Conservation (phyloP, 192 early-diverging fungal species). For the Coemansia sp. region DNA sequence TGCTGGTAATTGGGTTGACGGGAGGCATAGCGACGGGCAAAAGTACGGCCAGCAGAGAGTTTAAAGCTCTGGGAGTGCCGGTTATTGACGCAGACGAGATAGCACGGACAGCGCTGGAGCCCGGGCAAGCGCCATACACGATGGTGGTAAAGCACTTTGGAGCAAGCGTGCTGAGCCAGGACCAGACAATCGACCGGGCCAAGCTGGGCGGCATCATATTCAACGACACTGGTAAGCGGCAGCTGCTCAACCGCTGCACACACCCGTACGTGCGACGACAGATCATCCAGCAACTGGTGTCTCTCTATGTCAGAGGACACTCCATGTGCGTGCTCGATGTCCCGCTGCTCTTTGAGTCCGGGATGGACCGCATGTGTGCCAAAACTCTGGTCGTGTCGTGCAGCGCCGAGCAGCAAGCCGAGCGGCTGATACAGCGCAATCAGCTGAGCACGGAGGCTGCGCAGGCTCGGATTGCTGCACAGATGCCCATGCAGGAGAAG, state of each 20-base stretch:
- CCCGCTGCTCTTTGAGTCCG: constrained; percentile 88
- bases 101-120: constrained; percentile 81
- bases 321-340: constrained; percentile 81
- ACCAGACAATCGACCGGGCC: constrained; percentile 63
- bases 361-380: constrained; percentile 70
- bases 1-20: constrained; percentile 91
- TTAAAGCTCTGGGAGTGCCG: constrained; percentile 60
- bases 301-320: constrained; percentile 67
- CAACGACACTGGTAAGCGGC: constrained; percentile 64
- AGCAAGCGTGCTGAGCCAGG: constrained; percentile 56
- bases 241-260: constrained; percentile 75
- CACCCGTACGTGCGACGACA: constrained; percentile 87
- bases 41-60: constrained; percentile 73
- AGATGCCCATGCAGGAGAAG: constrained; percentile 82
- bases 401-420: constrained; percentile 66
- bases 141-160: constrained; percentile 79
- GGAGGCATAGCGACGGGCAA: constrained; percentile 95
- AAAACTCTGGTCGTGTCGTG: constrained; percentile 75
- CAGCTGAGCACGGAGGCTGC: constrained; percentile 54
- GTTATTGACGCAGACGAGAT: constrained; percentile 91
- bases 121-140: constrained; percentile 68
- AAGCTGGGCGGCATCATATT: constrained; percentile 83
- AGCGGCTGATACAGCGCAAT: constrained; percentile 73
- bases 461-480: constrained; percentile 74
- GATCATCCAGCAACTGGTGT: constrained; percentile 67